Evolutionary conservation across 768 basidiomycete genomes (phyloP), one percentile per base, ranked within the genome.

Genomic region (Trametopsis cervina): DNA sequence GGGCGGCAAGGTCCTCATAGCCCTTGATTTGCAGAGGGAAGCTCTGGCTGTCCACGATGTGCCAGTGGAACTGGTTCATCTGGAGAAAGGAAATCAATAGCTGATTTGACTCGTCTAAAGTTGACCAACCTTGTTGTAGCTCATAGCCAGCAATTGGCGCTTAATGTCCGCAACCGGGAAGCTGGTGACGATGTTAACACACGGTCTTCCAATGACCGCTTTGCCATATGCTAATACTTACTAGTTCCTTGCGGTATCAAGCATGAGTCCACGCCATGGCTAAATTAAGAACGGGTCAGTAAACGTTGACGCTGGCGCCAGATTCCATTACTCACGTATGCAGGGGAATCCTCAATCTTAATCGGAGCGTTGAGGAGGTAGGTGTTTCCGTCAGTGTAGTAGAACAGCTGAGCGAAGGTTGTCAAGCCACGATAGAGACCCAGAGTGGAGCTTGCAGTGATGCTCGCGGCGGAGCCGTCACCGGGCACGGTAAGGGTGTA

Each of bases 241-340:
- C 80, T 70, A 92, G 65, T 89, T 83, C 21, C 89, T 70, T 1
- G 87, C 71, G 0, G 89, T 91, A 60, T 92, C 89, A 11, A 92
- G 72, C 77, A 90, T 77, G 47, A 89, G 72, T 7, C 84, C 87
- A 18, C 89, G 77, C 60, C 82, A 86, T 0, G 82, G 81, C 83
- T 85, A 54, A 4, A n/a, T n/a, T n/a, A n/a, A n/a, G n/a, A 39
- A 21, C 41, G 26, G 29, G 10, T 46, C 15, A 39, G 35, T 35
- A n/a, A n/a, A n/a, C n/a, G n/a, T n/a, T n/a, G n/a, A n/a, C 18
- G 39, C 13, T 13, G 10, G 6, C 1, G 24, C 5, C 45, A 37
- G 7, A 45, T 3, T 23, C 24, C 22, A 17, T 15, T 37, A 71
- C 78, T 44, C 60, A 83, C 82, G 68, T 77, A 88, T 10, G 78